These are phyloP conservation scores for Achaetomium macrosporum DNA, from an alignment of 2,329 filamentous ascomycete species.

Conservation along the genomic window DNA sequence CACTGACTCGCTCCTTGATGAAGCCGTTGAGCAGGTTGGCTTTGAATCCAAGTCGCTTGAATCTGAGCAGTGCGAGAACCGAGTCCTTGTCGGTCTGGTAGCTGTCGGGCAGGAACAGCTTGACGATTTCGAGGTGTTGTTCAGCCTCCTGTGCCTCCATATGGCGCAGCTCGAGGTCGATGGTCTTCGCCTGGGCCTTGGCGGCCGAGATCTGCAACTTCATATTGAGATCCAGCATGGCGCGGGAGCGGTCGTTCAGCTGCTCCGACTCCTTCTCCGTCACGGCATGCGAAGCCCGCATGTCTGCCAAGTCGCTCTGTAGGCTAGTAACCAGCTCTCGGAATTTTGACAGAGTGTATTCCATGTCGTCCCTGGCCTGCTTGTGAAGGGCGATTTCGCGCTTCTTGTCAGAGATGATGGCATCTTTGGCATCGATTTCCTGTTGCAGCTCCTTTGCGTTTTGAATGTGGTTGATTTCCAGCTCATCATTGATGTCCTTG, in stretches of 20 bases:
- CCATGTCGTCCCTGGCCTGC: slow-evolving; percentile 74
- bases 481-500: slow-evolving; percentile 89
- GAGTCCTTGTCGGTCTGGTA: slow-evolving; percentile 78
- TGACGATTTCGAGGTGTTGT: slow-evolving; percentile 83
- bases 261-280: slow-evolving; percentile 91
- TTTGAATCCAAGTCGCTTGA: slow-evolving; percentile 86
- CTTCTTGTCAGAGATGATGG: slow-evolving; percentile 73
- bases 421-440: slow-evolving; percentile 84
- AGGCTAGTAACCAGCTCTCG: slow-evolving; percentile 80
- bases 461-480: slow-evolving; percentile 88
- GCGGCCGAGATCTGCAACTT: slow-evolving; percentile 85
- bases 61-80: slow-evolving; percentile 79
- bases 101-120: slow-evolving; percentile 79
- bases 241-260: slow-evolving; percentile 77
- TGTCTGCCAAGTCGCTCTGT: slow-evolving; percentile 83
- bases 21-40: slow-evolving; percentile 71
- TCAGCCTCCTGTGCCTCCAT: slow-evolving; percentile 84
- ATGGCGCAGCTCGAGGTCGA: slow-evolving; percentile 80
- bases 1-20: slow-evolving; percentile 69
- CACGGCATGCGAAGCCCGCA: slow-evolving; percentile 84
- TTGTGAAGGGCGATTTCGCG: slow-evolving; percentile 71
- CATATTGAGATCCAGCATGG: slow-evolving; percentile 95
- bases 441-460: slow-evolving; percentile 92
- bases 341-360: slow-evolving; percentile 85
- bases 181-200: slow-evolving; percentile 89